Percentiles rank a stretch among this genome's conserved stretches.
Conservation (phyloP, 2,329 filamentous ascomycete species). For the Ceratocystis variospora region DNA sequence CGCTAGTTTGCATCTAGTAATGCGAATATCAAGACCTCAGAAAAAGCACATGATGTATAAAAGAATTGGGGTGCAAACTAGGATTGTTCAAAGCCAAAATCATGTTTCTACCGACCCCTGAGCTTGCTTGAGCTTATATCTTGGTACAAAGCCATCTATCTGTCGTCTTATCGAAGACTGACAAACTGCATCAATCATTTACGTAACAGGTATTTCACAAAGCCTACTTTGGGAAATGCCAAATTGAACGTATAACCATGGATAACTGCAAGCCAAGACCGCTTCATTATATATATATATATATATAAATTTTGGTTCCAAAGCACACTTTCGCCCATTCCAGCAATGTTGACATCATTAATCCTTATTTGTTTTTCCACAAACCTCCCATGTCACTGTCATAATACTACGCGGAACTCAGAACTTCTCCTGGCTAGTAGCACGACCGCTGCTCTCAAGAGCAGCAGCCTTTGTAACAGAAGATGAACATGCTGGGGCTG, state of each 20-base stretch:
- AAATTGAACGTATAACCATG: not conserved
- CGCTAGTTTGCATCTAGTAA: slow-evolving; percentile 12
- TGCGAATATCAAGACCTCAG: slow-evolving; percentile 1
- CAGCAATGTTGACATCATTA: no score
- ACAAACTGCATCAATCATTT: slow-evolving; percentile 5
- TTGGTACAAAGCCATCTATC: not conserved
- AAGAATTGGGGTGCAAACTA: not conserved
- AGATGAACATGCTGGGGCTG: not conserved
- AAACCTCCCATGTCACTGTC: not conserved
- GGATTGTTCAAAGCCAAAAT: not conserved
- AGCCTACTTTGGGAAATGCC: not conserved
- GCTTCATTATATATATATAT: not conserved
- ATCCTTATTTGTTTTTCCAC: no score
- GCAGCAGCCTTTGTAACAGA: not conserved
- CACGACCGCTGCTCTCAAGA: slow-evolving; percentile 4
- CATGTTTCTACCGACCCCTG: not conserved
- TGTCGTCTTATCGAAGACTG: not conserved
- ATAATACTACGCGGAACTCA: not conserved
- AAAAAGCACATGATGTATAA: not conserved
- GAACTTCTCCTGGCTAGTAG: slow-evolving; percentile 11
- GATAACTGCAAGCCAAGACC: not conserved
- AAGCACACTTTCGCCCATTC: not conserved
- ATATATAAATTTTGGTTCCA: not conserved
- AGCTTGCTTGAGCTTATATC: not conserved
- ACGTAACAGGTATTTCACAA: not conserved